Base-by-base conservation (phyloP, 495 filamentous ascomycete genomes). In the Aspergillus avenaceus region DNA sequence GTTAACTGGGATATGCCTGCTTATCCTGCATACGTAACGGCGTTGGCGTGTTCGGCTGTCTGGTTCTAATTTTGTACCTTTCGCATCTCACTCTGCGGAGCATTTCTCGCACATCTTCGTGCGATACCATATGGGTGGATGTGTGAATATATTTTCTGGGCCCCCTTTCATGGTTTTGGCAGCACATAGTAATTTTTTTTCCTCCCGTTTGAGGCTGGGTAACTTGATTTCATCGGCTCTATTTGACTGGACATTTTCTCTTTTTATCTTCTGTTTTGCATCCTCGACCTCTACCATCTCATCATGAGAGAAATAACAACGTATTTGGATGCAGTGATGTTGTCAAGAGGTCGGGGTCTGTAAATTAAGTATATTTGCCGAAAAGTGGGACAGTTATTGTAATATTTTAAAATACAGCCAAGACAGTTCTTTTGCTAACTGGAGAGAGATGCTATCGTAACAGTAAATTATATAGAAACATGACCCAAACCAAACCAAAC, bases 1-100 rank as follows among this genome's bases (percentile, higher is more conserved):
- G n/a, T n/a, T n/a, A n/a, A n/a, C n/a, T n/a, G n/a, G n/a, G n/a
- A n/a, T n/a, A n/a, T n/a, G n/a, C 38, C 32, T 25, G 48, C 45
- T 41, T 27, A 46, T 48, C 34, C 53, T 62, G 59, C 59, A 62
- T 62, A 62, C 21, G 14, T 54, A 59, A 29, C 27, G 59, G 59
- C 60, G 60, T 62, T 62, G 32, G 24, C 34, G 52, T 60, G 14
- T 52, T 31, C 48, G 49, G 47, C 34, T 43, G 41, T n/a, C n/a
- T n/a, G 44, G 31, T 58, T 51, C 44, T 27, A 2, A 40, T 48
- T 38, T 21, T 38, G 14, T 3, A 19, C 11, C 4, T 9, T 38
- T 19, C 16, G 8, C n/a, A 8, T 38, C 7, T 8, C 14, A 4
- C 16, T 21, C 16, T 38, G 34, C 16, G 22, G n/a, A 27, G 29